Percentiles rank a stretch among this genome's conserved stretches.
These are phyloP conservation scores for Clarireedia monteithiana DNA, from an alignment of 2,329 filamentous ascomycete genomes.

Conservation along the genomic window DNA sequence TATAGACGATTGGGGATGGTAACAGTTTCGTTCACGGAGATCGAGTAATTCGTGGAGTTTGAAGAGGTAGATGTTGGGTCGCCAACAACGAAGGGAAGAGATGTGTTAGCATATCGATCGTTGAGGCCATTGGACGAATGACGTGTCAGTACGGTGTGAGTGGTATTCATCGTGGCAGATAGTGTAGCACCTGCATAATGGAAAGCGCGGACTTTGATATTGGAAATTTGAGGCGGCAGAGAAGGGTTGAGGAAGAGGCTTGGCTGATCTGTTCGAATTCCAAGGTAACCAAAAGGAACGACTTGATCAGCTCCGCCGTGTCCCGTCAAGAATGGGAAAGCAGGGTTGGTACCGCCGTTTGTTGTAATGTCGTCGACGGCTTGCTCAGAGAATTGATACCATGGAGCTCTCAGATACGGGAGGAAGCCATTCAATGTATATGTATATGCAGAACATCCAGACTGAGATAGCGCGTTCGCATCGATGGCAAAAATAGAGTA, in stretches of 20 bases:
- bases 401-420: constrained; percentile 58
- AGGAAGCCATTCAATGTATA: constrained; percentile 56
- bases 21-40: constrained; percentile 43
- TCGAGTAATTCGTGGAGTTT: constrained; percentile 36
- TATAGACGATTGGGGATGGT: constrained; percentile 51
- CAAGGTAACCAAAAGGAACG: constrained; percentile 59
- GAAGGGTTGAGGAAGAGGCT: constrained; percentile 55
- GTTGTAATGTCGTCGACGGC: constrained; percentile 48
- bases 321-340: constrained; percentile 58
- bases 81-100: constrained; percentile 53
- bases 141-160: constrained; percentile 55
- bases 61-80: constrained; percentile 31
- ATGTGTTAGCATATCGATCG: constrained; percentile 46
- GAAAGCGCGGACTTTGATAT: constrained; percentile 53
- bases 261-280: constrained; percentile 51
- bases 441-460: constrained; percentile 61
- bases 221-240: constrained; percentile 50
- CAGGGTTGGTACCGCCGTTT: constrained; percentile 42
- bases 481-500: constrained; percentile 63
- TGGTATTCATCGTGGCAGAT: constrained; percentile 51
- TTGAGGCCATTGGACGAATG: constrained; percentile 39
- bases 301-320: constrained; percentile 63
- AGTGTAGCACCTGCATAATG: constrained; percentile 61
- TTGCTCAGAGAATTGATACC: constrained; percentile 66
- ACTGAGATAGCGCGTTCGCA: constrained; percentile 56